Evolutionary conservation across 768 basidiomycete genomes (phyloP), one percentile per base, ranked within the genome.

Genomic region (Mycena sanguinolenta): DNA sequence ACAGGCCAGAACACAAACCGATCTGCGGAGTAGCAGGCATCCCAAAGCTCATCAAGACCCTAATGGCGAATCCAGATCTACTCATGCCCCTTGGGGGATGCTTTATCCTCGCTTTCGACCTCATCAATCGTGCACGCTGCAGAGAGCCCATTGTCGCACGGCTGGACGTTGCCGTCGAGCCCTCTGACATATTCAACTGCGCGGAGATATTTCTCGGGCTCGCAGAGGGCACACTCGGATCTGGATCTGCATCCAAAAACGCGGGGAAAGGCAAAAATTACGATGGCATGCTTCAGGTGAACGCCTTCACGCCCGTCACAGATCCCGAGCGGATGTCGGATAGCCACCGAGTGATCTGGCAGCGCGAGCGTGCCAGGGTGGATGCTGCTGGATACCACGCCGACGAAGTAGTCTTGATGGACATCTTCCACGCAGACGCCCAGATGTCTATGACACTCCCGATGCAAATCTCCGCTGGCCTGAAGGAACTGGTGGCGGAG

Each of bases 141-240:
- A 38, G 27, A 21, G 58, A 59, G 27, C 58, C 34, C 21, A 36
- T 59, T 38, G n/a, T 59, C 38, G 58, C 58, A n/a, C 58, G 58
- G 44, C 58, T 59, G 58, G 58, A 59, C 34, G 58, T 59, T 42
- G 58, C 58, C 58, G 38, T 59, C 58, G 58, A 59, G 58, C 58
- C 58, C 34, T 59, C 58, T 39, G 58, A 59, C 30, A 59, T 59
- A 6, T 39, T 59, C 58, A 38, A 59, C 44, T 59, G 34, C 58
- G 58, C 58, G 38, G 58, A 59, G 34, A 59, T 59, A 42, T 59
- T 59, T 32, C 34, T 59, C 36, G 58, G 58, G 8, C 36, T 39
- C 36, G 58, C 38, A 42, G 13, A 44, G 42, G 42, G 42, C 42
- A 44, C 42, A 17, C 42, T 44, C 19, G 42, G 42, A 44, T 44